Evolutionary conservation across 2,329 filamentous ascomycete genomes (phyloP).

Genomic region (Ascosphaera acerosa): DNA sequence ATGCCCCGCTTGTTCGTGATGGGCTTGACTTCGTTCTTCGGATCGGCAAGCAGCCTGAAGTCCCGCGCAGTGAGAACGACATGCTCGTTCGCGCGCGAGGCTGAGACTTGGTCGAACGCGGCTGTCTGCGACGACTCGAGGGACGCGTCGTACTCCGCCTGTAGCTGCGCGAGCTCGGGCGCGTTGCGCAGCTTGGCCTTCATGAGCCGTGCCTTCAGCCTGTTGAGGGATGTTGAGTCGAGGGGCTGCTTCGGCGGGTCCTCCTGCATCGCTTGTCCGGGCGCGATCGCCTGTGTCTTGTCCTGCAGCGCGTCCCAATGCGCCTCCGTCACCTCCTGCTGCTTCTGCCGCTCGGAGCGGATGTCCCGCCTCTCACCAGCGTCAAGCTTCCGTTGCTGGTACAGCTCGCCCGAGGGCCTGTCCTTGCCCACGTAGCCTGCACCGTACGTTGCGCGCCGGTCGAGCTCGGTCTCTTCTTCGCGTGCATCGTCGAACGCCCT

Average conservation of each 20-base stretch:
- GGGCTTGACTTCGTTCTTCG: slow-evolving; percentile 48
- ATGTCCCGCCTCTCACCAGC: slow-evolving; percentile 22
- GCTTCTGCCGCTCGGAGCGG: slow-evolving; percentile 3
- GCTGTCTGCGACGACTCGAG: slow-evolving; percentile 19
- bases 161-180: slow-evolving; percentile 47
- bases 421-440: slow-evolving; percentile 62
- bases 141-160: slow-evolving; percentile 61
- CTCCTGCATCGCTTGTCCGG: slow-evolving; percentile 34
- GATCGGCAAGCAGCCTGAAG: slow-evolving; percentile 66
- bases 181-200: slow-evolving; percentile 71
- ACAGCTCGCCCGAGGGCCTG: slow-evolving; percentile 70
- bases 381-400: slow-evolving; percentile 44
- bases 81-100: slow-evolving; percentile 34
- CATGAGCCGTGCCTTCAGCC: slow-evolving; percentile 82
- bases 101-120: slow-evolving; percentile 18
- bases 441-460: slow-evolving; percentile 60
- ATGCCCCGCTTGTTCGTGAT: slow-evolving; percentile 58
- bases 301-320: slow-evolving; percentile 13
- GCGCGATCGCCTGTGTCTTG: slow-evolving; percentile 15
- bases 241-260: slow-evolving; percentile 27
- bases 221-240: slow-evolving; percentile 62
- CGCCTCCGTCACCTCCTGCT: slow-evolving; percentile 11
- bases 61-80: slow-evolving; percentile 74
- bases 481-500: slow-evolving; percentile 75
- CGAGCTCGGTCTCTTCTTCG: slow-evolving; percentile 79